Evolutionary conservation across 495 filamentous ascomycete species (phyloP).

Genomic region (Aspergillus cristatus): DNA sequence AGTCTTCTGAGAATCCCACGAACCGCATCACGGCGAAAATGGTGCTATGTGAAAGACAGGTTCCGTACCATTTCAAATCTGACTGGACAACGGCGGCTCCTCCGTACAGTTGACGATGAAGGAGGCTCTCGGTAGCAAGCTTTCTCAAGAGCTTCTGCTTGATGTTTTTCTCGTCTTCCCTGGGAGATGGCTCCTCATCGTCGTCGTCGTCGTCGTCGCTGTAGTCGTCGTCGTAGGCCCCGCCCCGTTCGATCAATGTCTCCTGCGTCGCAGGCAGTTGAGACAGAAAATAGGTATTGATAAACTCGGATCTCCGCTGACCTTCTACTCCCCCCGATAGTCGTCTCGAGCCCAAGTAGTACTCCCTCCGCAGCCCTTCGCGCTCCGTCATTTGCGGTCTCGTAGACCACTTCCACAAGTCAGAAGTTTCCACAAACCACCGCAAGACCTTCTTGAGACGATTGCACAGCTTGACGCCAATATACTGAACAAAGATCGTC

Average conservation of each 20-base stretch:
- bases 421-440: conserved; percentile 25
- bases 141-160: conserved; percentile 50
- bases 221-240: conserved; percentile 7
- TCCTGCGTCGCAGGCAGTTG: conserved; percentile 21
- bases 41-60: conserved; percentile 45
- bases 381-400: conserved; percentile 8
- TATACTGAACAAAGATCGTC: conserved; percentile 52
- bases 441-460: conserved; percentile 39
- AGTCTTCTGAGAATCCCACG: no score
- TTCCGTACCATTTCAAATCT: conserved; percentile 41
- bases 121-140: conserved; percentile 43
- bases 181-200: conserved; percentile 2
- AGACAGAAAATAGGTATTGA: conserved; percentile 32
- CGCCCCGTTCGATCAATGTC: conserved; percentile 5
- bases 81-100: conserved; percentile 47
- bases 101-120: conserved; percentile 41
- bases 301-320: conserved; percentile 15
- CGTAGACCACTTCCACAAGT: conserved; percentile 34
- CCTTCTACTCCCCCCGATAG: conserved; percentile 6
- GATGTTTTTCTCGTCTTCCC: conserved; percentile 27
- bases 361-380: conserved; percentile 16
- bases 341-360: conserved; percentile 12
- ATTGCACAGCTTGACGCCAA: conserved; percentile 46
- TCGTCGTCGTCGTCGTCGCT: conserved; percentile 9
- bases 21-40: no score